These are phyloP conservation scores for Cylindrotheca fusiformis DNA, from an alignment of 108 stramenopile genomes.

Conservation along the genomic window DNA sequence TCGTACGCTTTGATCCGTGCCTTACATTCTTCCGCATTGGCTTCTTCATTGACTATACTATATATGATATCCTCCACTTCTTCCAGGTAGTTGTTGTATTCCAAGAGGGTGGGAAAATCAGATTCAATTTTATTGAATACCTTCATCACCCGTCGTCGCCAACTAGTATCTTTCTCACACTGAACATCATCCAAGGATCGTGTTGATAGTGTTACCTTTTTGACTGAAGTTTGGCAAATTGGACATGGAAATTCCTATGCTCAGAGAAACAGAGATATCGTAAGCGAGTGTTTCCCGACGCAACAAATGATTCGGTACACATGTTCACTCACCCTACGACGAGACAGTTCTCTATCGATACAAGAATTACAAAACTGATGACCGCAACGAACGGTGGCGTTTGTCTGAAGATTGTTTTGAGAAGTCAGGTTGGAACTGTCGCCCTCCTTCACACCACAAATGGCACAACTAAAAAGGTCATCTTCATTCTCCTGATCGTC, in stretches of 20 bases:
- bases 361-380: conserved; percentile 87
- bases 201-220: conserved; percentile 78
- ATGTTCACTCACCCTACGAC: conserved; percentile 42
- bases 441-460: conserved; percentile 79
- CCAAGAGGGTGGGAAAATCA: conserved; percentile 71
- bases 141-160: conserved; percentile 78
- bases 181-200: conserved; percentile 79
- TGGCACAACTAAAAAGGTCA: conserved; percentile 81
- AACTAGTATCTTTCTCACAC: conserved; percentile 83
- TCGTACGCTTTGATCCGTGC: conserved; percentile 76
- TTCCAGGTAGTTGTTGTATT: conserved; percentile 91
- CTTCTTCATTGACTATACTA: conserved; percentile 86
- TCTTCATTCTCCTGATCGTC: conserved; percentile 57
- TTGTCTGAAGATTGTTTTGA: conserved; percentile 73
- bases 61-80: conserved; percentile 86
- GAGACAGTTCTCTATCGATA: conserved; percentile 75
- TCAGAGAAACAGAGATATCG: background rate
- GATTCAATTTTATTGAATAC: conserved; percentile 79
- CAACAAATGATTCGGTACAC: background rate
- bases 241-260: conserved; percentile 76
- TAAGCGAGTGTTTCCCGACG: background rate
- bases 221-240: conserved; percentile 76
- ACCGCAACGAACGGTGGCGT: conserved; percentile 80
- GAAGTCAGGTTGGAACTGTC: conserved; percentile 83
- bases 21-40: conserved; percentile 84